These are phyloP conservation scores for Penicillium sp. DNA, from an alignment of 2,329 filamentous ascomycete species.

Conservation along the genomic window DNA sequence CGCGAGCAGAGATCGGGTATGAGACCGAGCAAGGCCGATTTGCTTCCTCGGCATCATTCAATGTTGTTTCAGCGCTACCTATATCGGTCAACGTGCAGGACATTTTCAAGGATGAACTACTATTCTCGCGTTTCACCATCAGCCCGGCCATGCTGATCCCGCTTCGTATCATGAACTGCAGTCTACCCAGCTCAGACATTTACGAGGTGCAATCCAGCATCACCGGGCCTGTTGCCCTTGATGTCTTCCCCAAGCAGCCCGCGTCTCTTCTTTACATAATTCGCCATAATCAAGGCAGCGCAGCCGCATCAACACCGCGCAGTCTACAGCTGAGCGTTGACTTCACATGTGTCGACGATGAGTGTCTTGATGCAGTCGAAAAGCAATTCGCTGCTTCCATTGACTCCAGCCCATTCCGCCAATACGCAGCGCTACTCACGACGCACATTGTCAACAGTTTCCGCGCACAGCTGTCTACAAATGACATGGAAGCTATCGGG, in stretches of 20 bases:
- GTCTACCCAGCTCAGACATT: slow-evolving; percentile 66
- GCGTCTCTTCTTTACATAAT: slow-evolving; percentile 80
- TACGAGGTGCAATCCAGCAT: slow-evolving; percentile 56
- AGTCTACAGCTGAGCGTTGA: slow-evolving; percentile 62
- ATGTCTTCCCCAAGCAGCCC: slow-evolving; percentile 78
- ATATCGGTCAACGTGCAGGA: slow-evolving; percentile 96
- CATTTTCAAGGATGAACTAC: slow-evolving; percentile 76
- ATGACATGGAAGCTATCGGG: slow-evolving; percentile 54
- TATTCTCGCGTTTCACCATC: slow-evolving; percentile 90
- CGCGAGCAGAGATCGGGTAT: slow-evolving; percentile 75
- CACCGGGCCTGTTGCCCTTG: slow-evolving; percentile 46
- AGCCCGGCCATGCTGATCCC: slow-evolving; percentile 75
- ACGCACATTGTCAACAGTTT: slow-evolving; percentile 51
- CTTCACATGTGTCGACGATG: slow-evolving; percentile 74
- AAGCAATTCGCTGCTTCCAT: slow-evolving; percentile 49
- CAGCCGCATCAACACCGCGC: slow-evolving; percentile 26
- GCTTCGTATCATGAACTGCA: slow-evolving; percentile 68
- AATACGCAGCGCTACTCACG: slow-evolving; percentile 52
- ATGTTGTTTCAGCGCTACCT: slow-evolving; percentile 70
- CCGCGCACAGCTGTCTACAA: slow-evolving; percentile 45
- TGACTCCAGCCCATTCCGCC: slow-evolving; percentile 46
- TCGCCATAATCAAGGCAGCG: slow-evolving; percentile 30
- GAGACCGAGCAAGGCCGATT: slow-evolving; percentile 65
- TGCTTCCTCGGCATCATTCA: slow-evolving; percentile 60
- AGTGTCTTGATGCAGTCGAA: slow-evolving; percentile 57